These are phyloP conservation scores for Kalanchoe fedtschenkoi DNA, from an alignment of 164 flowering plant species.

Conservation along the genomic window DNA sequence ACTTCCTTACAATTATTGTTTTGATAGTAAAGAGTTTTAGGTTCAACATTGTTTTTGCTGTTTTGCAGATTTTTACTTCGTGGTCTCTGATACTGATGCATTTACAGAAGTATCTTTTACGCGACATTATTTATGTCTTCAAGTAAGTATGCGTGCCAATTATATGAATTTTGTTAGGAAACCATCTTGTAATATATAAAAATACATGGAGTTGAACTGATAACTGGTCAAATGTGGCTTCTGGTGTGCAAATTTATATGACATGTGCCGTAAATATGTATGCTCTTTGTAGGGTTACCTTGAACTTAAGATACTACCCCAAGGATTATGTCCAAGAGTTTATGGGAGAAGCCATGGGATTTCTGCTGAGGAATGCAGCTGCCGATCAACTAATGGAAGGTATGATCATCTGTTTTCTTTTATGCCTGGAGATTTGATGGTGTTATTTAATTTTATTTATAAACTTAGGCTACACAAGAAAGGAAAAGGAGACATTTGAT, in stretches of 20 bases:
- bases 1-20: not conserved
- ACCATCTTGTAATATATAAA: too few relatives aligned
- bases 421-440: not conserved
- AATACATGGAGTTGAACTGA: too few relatives aligned
- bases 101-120: constrained; percentile 59
- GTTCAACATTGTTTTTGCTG: not conserved
- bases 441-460: not conserved
- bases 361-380: constrained; percentile 73
- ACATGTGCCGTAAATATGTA: not conserved
- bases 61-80: constrained; percentile 74
- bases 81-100: constrained; percentile 80
- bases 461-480: not conserved
- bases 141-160: constrained; percentile 39
- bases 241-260: not conserved
- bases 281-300: constrained; percentile 37
- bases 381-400: constrained; percentile 53
- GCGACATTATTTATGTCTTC: constrained; percentile 38
- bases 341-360: constrained; percentile 74
- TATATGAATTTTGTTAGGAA: too few relatives aligned
- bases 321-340: constrained; percentile 75
- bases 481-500: not conserved
- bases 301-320: constrained; percentile 56
- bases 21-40: not conserved
- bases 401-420: constrained; percentile 15
- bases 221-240: too few relatives aligned